These are phyloP conservation scores for Solanum pinnatisectum DNA, from an alignment of 257 asterid species.

Conservation along the genomic window DNA sequence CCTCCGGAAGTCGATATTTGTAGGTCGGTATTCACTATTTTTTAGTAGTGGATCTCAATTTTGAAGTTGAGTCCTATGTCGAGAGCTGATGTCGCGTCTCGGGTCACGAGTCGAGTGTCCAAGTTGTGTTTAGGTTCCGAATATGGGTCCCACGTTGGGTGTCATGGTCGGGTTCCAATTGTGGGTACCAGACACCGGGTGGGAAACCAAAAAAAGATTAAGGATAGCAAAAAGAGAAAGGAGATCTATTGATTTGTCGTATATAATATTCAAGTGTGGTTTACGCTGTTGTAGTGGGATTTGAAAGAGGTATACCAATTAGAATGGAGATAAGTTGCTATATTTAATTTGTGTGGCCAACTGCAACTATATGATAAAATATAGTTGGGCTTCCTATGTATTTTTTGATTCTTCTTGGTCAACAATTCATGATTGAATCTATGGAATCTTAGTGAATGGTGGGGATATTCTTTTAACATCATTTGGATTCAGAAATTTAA, in stretches of 20 bases:
- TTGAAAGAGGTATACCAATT: not conserved
- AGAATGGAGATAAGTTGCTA: not conserved
- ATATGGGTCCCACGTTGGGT: too few relatives aligned
- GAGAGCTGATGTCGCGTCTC: too few relatives aligned
- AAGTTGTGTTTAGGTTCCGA: too few relatives aligned
- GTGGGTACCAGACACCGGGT: too few relatives aligned
- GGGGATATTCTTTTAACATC: not conserved
- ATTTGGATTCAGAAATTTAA: not conserved
- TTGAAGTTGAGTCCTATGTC: too few relatives aligned
- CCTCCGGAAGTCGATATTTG: too few relatives aligned
- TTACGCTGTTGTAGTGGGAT: not conserved
- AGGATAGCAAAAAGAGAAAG: not conserved
- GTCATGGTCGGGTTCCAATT: too few relatives aligned
- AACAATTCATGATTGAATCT: not conserved
- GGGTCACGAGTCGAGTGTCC: too few relatives aligned
- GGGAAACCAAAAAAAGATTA: too few relatives aligned
- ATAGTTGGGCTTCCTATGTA: not conserved
- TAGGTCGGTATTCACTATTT: too few relatives aligned
- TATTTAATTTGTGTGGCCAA: not conserved
- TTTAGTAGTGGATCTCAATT: too few relatives aligned
- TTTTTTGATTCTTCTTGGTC: not conserved
- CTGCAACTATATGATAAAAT: not conserved
- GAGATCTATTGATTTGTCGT: not conserved
- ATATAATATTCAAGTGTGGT: not conserved
- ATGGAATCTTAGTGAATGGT: not conserved